phyloP scores from a whole-genome alignment of 495 filamentous ascomycete species.

The Hypomontagnella monticulosa region DNA sequence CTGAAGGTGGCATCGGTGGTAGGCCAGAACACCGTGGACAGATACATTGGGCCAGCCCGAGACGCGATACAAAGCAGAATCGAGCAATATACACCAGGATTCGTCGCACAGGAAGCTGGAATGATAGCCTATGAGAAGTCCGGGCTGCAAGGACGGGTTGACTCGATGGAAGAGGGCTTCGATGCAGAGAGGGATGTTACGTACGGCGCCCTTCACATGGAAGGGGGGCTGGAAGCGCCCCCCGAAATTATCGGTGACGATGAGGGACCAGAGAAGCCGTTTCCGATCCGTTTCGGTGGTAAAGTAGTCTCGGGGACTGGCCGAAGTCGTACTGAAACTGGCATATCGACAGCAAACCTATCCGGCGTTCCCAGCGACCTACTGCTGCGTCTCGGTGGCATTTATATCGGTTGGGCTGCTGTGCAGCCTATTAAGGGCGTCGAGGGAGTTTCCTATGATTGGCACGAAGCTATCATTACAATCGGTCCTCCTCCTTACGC shows the following conservation, averaged over 20 bases:
- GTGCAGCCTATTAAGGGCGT: slow-evolving; percentile 44
- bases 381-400: slow-evolving; percentile 60
- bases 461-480: slow-evolving; percentile 66
- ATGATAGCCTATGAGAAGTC: slow-evolving; percentile 53
- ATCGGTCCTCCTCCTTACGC: slow-evolving; percentile 53
- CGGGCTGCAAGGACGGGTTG: slow-evolving; percentile 51
- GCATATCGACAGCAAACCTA: slow-evolving; percentile 55
- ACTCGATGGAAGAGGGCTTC: slow-evolving; percentile 26
- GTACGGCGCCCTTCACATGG: slow-evolving; percentile 35
- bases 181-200: slow-evolving; percentile 41
- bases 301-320: slow-evolving; percentile 51
- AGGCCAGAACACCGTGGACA: slow-evolving; percentile 59
- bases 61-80: slow-evolving; percentile 52
- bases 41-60: slow-evolving; percentile 59
- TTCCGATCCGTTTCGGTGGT: slow-evolving; percentile 65
- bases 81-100: slow-evolving; percentile 53
- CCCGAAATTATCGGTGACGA: slow-evolving; percentile 49
- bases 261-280: slow-evolving; percentile 64
- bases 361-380: slow-evolving; percentile 56
- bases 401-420: slow-evolving; percentile 71
- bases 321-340: slow-evolving; percentile 40
- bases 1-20: slow-evolving; percentile 65
- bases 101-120: slow-evolving; percentile 54
- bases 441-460: slow-evolving; percentile 41
- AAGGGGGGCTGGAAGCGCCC: slow-evolving; percentile 28